Conservation (phyloP, 1,284 basidiomycete species). For the Ceratobasidium sp. region DNA sequence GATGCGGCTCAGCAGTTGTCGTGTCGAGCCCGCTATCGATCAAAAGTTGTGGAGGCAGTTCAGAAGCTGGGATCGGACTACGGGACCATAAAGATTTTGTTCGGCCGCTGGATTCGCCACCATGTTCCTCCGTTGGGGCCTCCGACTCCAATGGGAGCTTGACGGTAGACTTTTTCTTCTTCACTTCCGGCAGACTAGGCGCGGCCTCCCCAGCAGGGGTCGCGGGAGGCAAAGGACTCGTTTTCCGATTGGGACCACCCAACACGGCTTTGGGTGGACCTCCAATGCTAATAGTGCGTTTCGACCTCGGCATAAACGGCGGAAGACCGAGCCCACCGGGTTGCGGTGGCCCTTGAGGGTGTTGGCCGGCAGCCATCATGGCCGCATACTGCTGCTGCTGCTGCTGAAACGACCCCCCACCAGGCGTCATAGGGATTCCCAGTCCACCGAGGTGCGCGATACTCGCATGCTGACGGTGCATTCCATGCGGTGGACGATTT, state of each 20-base stretch:
- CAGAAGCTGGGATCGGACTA: constrained; percentile 60
- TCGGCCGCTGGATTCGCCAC: constrained; percentile 38
- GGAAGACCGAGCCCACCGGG: constrained; percentile 30
- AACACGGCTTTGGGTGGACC: constrained; percentile 83
- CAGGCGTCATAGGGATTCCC: constrained; percentile 27
- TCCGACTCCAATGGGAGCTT: constrained; percentile 77
- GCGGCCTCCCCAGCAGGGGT: constrained; percentile 44
- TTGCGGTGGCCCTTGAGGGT: constrained; percentile 3
- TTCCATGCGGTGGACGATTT: not conserved
- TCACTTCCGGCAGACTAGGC: constrained; percentile 54
- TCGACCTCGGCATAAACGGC: constrained; percentile 57
- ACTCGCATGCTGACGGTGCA: constrained; percentile 44
- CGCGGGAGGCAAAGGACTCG: constrained; percentile 66
- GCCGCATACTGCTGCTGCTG: constrained; percentile 40
- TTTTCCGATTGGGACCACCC: constrained; percentile 75
- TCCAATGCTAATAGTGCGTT: constrained; percentile 73
- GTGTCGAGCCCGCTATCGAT: constrained; percentile 61
- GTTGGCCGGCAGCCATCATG: constrained; percentile 20
- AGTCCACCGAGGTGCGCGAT: constrained; percentile 43
- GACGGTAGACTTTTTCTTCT: constrained; percentile 73
- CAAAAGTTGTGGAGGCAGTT: constrained; percentile 56
- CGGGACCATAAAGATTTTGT: constrained; percentile 67
- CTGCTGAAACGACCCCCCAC: constrained; percentile 33
- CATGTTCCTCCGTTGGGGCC: constrained; percentile 41
- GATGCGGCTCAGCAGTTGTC: constrained; percentile 66